Percentiles rank a stretch among this genome's conserved stretches.
These are phyloP conservation scores for Phytophthora boehmeriae DNA, from an alignment of 352 stramenopile species.

Conservation along the genomic window DNA sequence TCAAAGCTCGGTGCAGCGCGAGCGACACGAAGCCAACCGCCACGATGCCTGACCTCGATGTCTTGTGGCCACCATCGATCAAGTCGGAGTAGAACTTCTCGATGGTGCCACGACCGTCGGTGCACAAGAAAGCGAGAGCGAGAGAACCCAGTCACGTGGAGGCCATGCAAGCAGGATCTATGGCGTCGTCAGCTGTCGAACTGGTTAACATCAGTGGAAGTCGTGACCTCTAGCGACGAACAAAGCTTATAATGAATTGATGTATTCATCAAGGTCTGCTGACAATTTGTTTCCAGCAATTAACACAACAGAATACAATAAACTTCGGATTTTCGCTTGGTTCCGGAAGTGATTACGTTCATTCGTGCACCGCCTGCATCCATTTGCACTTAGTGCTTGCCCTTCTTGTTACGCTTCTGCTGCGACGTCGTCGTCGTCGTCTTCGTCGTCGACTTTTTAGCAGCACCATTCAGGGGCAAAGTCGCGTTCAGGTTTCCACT, in stretches of 20 bases:
- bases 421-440: constrained; percentile 23
- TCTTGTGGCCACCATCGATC: constrained; percentile 34
- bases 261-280: not conserved
- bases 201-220: too few relatives aligned
- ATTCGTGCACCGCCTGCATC: constrained; percentile 1
- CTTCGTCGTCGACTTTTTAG: constrained; percentile 27
- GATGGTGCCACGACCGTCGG: constrained; percentile 14
- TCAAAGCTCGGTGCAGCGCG: constrained; percentile 11
- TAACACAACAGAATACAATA: not conserved
- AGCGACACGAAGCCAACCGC: constrained; percentile 12
- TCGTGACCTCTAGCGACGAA: too few relatives aligned
- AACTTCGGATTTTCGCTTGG: constrained; percentile 6
- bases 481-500: constrained; percentile 25
- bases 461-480: constrained; percentile 19
- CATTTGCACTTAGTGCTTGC: constrained; percentile 35
- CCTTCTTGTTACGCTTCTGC: constrained; percentile 38
- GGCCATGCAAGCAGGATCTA: constrained; percentile 25
- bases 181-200: too few relatives aligned
- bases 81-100: constrained; percentile 32
- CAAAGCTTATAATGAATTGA: not conserved
- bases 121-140: constrained; percentile 4
- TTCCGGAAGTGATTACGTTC: not conserved
- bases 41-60: constrained; percentile 19
- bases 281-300: not conserved
- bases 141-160: constrained; percentile 13